A percentile compares a stretch with the other conserved stretches of the same genome.
These are phyloP conservation scores for Pichia ethanolica DNA, from an alignment of 805 yeast species.

Conservation along the genomic window DNA sequence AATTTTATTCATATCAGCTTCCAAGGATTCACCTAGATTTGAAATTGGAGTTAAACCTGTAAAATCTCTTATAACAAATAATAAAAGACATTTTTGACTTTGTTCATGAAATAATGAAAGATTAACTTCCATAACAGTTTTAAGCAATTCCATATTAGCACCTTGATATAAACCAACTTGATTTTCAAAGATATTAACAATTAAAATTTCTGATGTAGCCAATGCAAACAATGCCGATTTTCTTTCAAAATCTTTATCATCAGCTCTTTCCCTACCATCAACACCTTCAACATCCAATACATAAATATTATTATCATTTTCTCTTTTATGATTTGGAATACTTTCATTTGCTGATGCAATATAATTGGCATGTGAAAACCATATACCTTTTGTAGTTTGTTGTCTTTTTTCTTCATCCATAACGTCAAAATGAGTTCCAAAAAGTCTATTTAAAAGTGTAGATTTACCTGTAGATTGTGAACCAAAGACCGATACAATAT, in stretches of 20 bases:
- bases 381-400: constrained; percentile 85
- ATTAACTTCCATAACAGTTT: constrained; percentile 95
- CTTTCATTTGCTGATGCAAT: constrained; percentile 22
- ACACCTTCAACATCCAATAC: constrained; percentile 99
- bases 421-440: constrained; percentile 83
- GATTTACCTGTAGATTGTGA: constrained; percentile 97
- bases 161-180: constrained; percentile 97
- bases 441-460: constrained; percentile 76
- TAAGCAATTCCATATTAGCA: constrained; percentile 90
- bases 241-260: constrained; percentile 96
- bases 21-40: constrained; percentile 61
- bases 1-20: constrained; percentile 62
- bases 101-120: constrained; percentile 71
- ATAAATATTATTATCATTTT: constrained; percentile 37
- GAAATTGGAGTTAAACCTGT: constrained; percentile 78
- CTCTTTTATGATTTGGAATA: constrained; percentile 3
- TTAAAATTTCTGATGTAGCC: constrained; percentile 82
- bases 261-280: constrained; percentile 96
- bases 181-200: constrained; percentile 93
- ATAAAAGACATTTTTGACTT: constrained; percentile 48
- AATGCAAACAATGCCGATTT: constrained; percentile 93
- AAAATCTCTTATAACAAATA: constrained; percentile 91
- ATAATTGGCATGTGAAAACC: constrained; percentile 56
- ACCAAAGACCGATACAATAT: constrained; percentile 92
- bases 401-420: constrained; percentile 84